Conservation (phyloP, 257 asterid genomes). For the Solanum verrucosum region DNA sequence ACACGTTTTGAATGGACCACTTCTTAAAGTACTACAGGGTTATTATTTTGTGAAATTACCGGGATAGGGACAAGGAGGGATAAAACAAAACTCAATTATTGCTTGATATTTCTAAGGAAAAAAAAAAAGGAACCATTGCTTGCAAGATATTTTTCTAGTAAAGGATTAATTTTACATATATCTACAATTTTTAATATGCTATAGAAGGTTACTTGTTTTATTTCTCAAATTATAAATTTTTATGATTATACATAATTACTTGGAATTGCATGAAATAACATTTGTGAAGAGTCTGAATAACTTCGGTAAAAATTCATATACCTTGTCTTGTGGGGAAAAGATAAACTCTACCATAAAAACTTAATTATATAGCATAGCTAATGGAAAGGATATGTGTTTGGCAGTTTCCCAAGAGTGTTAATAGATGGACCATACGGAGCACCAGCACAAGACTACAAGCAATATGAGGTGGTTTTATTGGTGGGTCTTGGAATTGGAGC, state of each 20-base stretch:
- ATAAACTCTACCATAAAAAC: background rate
- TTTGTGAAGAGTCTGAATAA: background rate
- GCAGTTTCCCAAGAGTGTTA: slow-evolving; percentile 63
- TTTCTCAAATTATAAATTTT: background rate
- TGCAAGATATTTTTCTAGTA: background rate
- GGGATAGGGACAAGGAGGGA: background rate
- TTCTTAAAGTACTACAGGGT: background rate
- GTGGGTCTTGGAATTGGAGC: slow-evolving; percentile 89
- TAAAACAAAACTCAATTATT: background rate
- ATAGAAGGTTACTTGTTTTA: background rate
- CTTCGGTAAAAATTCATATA: background rate
- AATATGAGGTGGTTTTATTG: slow-evolving; percentile 71
- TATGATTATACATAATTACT: background rate
- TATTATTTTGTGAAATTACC: background rate
- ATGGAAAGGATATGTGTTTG: background rate
- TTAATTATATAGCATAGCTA: background rate
- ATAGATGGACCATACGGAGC: slow-evolving; percentile 95
- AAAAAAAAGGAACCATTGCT: background rate
- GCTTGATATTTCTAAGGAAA: background rate
- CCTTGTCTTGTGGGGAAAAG: background rate
- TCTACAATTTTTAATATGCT: background rate
- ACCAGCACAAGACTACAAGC: slow-evolving; percentile 92
- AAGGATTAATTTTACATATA: background rate
- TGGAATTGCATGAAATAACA: background rate
- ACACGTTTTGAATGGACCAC: background rate